Conservation (phyloP, 345 rosid species). For the Limnanthes douglasii region DNA sequence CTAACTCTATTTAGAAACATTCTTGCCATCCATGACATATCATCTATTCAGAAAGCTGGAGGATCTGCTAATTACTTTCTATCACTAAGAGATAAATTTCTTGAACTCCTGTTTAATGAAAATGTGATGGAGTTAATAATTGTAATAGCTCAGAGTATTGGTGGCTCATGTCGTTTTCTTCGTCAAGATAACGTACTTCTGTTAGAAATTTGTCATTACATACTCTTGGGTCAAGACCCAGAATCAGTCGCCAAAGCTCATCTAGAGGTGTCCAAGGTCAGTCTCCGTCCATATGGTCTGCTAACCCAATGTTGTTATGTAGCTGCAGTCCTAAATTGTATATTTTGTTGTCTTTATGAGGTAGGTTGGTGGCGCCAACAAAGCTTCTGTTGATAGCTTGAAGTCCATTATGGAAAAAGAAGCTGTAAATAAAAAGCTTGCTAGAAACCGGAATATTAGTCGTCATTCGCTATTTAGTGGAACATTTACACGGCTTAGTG, state of each 20-base stretch:
- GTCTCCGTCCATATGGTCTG: constrained; percentile 5
- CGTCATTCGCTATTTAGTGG: constrained; percentile 84
- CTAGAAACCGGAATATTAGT: constrained; percentile 21
- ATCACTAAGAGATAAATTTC: constrained; percentile 66
- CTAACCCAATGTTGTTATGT: background rate
- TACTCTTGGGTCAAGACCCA: constrained; percentile 65
- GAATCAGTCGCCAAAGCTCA: constrained; percentile 45
- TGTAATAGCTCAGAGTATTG: constrained; percentile 52
- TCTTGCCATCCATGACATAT: constrained; percentile 73
- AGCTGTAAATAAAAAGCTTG: constrained; percentile 44
- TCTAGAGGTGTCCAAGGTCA: constrained; percentile 29
- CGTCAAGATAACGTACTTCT: constrained; percentile 77
- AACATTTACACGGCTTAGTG: constrained; percentile 60
- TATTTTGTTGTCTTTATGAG: constrained; percentile 4
- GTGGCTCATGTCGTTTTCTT: constrained; percentile 33
- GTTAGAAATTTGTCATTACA: constrained; percentile 60
- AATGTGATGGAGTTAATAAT: constrained; percentile 68
- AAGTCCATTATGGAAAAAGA: constrained; percentile 68
- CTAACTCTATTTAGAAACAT: constrained; percentile 73
- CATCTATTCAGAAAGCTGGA: constrained; percentile 52
- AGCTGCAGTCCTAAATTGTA: background rate
- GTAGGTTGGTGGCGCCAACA: constrained; percentile 32
- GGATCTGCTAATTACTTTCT: constrained; percentile 45
- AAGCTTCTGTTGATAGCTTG: constrained; percentile 38
- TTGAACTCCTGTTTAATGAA: constrained; percentile 64